Evolutionary conservation across 768 basidiomycete species (phyloP).

Genomic region (Leucosporidium scottii): DNA sequence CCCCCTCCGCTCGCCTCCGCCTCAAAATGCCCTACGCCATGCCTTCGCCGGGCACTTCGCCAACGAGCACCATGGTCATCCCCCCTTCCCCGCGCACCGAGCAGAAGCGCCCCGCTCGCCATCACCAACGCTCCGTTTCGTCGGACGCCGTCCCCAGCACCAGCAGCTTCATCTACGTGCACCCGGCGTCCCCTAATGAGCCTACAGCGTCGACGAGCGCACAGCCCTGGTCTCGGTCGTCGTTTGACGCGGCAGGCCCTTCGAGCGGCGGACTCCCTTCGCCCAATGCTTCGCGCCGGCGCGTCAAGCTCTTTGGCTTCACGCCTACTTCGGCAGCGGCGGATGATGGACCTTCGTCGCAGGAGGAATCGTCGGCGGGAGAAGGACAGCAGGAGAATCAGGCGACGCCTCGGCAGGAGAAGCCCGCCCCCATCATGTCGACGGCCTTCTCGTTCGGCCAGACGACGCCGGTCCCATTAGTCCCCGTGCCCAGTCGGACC

Average conservation of each 20-base stretch:
- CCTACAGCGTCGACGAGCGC: neutral
- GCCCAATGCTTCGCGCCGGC: neutral
- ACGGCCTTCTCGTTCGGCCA: constrained; percentile 13
- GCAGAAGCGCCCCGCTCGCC: constrained; percentile 16
- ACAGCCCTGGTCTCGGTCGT: neutral
- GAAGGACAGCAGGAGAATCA: neutral
- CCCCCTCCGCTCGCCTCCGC: neutral
- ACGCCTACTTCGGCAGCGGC: constrained; percentile 4
- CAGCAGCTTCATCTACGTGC: constrained; percentile 31
- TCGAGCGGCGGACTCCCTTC: neutral
- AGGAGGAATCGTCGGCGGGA: constrained; percentile 15
- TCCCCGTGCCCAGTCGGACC: neutral
- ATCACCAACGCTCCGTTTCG: constrained; percentile 30
- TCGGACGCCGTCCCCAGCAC: constrained; percentile 23
- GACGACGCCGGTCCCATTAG: neutral
- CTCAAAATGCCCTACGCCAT: constrained; percentile 25
- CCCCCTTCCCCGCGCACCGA: constrained; percentile 1
- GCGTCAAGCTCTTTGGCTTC: constrained; percentile 10
- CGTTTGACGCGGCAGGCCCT: neutral
- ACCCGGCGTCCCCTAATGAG: constrained; percentile 21
- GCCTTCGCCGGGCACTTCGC: constrained; percentile 2
- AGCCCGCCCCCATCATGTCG: neutral
- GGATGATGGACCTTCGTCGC: constrained; percentile 19
- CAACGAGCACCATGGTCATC: constrained; percentile 4
- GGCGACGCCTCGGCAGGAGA: neutral